Evolutionary conservation across 352 stramenopile species (phyloP).

Genomic region (Peronospora destructor): DNA sequence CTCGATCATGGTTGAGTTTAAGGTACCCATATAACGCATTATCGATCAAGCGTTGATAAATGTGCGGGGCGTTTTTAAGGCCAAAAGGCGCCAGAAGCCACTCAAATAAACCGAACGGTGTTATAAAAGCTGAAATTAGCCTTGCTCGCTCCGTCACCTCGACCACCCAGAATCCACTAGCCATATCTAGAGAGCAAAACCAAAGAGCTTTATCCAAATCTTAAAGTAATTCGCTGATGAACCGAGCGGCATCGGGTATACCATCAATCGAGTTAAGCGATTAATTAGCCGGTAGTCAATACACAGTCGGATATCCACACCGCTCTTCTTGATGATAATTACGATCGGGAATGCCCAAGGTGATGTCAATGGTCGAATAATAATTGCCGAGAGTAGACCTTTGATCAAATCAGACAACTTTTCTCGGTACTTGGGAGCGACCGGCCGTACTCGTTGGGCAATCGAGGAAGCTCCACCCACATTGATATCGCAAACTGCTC

Average conservation of each 20-base stretch:
- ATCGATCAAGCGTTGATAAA: too few species aligned
- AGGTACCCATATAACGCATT: background rate
- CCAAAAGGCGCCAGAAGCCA: too few species aligned
- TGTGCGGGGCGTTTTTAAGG: too few species aligned
- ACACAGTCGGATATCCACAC: background rate
- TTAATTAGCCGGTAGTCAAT: slow-evolving; percentile 4
- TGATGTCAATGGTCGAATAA: background rate
- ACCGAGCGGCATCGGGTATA: slow-evolving; percentile 8
- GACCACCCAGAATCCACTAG: background rate
- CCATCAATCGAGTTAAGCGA: background rate
- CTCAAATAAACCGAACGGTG: background rate
- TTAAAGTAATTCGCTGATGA: slow-evolving; percentile 16
- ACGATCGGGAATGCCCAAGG: background rate
- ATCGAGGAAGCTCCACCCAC: too few species aligned
- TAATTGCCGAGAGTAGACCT: slow-evolving; percentile 4
- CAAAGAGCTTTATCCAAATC: background rate
- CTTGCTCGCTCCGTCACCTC: background rate
- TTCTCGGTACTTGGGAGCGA: too few species aligned
- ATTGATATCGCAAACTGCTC: too few species aligned
- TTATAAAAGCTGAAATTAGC: background rate
- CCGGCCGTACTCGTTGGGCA: background rate
- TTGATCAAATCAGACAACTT: background rate
- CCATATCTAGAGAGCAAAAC: background rate
- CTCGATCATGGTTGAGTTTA: too few species aligned
- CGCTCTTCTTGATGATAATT: slow-evolving; percentile 2